These are phyloP conservation scores for Vanderwaltozyma tropicalis DNA, from an alignment of 805 yeast genomes.

Conservation along the genomic window DNA sequence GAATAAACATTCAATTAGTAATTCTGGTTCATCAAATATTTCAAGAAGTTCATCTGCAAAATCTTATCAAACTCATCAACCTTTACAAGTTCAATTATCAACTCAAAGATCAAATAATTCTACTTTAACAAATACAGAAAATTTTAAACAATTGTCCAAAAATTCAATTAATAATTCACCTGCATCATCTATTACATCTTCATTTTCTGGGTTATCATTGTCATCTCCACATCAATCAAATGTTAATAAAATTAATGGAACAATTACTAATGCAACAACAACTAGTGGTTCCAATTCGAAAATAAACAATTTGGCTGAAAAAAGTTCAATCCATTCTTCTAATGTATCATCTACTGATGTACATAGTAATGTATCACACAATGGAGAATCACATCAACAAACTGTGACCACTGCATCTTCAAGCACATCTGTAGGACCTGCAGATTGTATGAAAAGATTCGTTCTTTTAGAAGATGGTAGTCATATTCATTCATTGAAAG, in stretches of 20 bases:
- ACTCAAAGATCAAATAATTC: not conserved
- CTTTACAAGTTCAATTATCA: too few species aligned
- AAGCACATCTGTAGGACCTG: not conserved
- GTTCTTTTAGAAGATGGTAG: constrained; percentile 51
- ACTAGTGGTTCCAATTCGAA: not conserved
- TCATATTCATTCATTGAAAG: constrained; percentile 72
- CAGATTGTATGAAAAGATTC: constrained; percentile 31
- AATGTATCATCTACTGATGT: too few species aligned
- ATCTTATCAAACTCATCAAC: not conserved
- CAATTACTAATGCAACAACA: not conserved
- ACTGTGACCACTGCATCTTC: not conserved
- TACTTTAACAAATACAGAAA: not conserved
- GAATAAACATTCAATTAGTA: too few species aligned
- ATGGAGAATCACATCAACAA: not conserved
- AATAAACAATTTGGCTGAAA: not conserved
- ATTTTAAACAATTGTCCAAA: not conserved
- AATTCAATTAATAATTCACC: not conserved
- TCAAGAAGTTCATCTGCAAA: not conserved
- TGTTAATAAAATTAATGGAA: not conserved
- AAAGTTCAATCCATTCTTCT: too few species aligned
- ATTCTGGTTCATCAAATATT: not conserved
- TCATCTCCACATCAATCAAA: not conserved
- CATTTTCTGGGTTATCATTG: not conserved
- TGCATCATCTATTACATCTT: not conserved
- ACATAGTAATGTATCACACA: not conserved